Percentiles rank a stretch among this genome's conserved stretches.
Evolutionary conservation across 352 stramenopile species (phyloP).

Genomic region (Globisporangium nagaii): DNA sequence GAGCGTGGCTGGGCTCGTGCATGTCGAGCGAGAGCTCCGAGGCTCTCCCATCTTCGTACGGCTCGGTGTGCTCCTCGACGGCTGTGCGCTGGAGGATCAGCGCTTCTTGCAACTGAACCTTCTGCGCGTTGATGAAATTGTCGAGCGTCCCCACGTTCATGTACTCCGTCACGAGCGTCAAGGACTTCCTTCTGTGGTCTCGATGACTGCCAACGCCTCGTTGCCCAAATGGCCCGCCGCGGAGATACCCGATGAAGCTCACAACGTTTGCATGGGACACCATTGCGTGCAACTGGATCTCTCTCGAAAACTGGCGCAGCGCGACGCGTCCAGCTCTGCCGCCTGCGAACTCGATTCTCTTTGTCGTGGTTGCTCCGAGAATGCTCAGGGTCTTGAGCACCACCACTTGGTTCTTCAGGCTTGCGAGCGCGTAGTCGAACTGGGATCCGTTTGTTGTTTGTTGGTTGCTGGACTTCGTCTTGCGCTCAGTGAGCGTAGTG

Average conservation of each 20-base stretch:
- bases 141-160: constrained; percentile 33
- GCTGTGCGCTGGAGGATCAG: constrained; percentile 4
- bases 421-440: constrained; percentile 5
- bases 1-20: neutral
- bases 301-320: constrained; percentile 8
- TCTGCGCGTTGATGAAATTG: constrained; percentile 27
- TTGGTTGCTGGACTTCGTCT: neutral
- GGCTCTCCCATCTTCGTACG: neutral
- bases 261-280: constrained; percentile 65
- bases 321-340: neutral
- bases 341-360: neutral
- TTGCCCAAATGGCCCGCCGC: neutral
- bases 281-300: constrained; percentile 52
- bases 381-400: constrained; percentile 3
- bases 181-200: neutral
- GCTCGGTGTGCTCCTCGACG: neutral
- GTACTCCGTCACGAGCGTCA: constrained; percentile 37
- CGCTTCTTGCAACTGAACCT: constrained; percentile 10
- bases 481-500: neutral
- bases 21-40: neutral
- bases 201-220: neutral
- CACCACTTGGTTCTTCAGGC: neutral
- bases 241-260: constrained; percentile 46
- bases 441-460: neutral
- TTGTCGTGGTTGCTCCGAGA: neutral